These are phyloP conservation scores for Ceratobasidium sp. DNA, from an alignment of 1,284 basidiomycete genomes.

Conservation along the genomic window DNA sequence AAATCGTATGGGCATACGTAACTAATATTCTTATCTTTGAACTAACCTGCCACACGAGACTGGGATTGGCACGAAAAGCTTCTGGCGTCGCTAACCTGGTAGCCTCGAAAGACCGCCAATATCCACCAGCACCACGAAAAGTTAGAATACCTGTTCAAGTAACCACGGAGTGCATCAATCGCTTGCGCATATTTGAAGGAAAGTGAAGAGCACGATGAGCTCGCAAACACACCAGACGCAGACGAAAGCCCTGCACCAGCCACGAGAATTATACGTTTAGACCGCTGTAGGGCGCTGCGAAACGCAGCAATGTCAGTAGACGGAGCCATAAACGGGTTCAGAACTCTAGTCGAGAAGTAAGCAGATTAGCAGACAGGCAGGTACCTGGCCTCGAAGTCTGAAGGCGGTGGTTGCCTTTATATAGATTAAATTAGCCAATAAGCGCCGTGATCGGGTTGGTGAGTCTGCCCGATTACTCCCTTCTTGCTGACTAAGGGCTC, in stretches of 20 bases:
- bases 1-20: background rate
- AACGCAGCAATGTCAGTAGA: conserved; percentile 10
- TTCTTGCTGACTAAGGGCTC: no score
- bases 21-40: background rate
- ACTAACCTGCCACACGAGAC: conserved; percentile 66
- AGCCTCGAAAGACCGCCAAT: conserved; percentile 73
- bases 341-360: background rate
- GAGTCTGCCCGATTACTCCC: background rate
- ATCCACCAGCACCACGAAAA: conserved; percentile 71
- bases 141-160: conserved; percentile 69
- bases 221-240: conserved; percentile 63
- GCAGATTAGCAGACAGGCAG: background rate
- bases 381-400: background rate
- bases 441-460: background rate
- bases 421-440: background rate
- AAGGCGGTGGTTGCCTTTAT: background rate
- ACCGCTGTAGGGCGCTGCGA: conserved; percentile 9
- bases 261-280: conserved; percentile 67
- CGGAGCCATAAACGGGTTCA: conserved; percentile 1
- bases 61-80: conserved; percentile 69
- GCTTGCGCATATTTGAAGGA: background rate
- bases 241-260: conserved; percentile 74
- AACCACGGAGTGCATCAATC: background rate
- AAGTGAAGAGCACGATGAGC: background rate
- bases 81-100: conserved; percentile 70